Evolutionary conservation across 225 moss, liverwort and hornwort species (phyloP).

Genomic region (Sphagnum tenellum): DNA sequence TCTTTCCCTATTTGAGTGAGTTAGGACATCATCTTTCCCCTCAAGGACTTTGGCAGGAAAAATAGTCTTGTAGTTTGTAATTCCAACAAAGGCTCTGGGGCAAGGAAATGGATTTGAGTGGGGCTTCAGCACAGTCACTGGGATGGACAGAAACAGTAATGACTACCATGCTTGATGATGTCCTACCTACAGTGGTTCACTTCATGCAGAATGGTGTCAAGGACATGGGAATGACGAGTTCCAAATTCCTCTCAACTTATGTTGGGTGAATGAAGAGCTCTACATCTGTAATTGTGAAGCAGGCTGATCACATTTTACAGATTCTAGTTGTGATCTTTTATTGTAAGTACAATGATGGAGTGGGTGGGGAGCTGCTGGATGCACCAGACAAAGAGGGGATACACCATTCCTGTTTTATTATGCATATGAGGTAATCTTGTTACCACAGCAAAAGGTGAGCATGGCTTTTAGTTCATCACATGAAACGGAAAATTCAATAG

Average conservation of each 20-base stretch:
- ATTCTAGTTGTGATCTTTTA: slow-evolving; percentile 78
- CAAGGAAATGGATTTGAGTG: slow-evolving; percentile 67
- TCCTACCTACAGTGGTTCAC: slow-evolving; percentile 86
- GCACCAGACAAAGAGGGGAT: slow-evolving; percentile 68
- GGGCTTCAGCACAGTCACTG: slow-evolving; percentile 44
- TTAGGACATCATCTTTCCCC: no score
- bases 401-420: slow-evolving; percentile 49
- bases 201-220: slow-evolving; percentile 91
- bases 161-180: slow-evolving; percentile 79
- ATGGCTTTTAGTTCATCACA: no score
- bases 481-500: no score
- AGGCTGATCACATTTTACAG: slow-evolving; percentile 64
- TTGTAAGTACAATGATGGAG: slow-evolving; percentile 74
- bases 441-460: not conserved
- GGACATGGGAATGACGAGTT: slow-evolving; percentile 83
- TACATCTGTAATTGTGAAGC: slow-evolving; percentile 45
- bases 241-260: slow-evolving; percentile 79
- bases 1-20: no score
- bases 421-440: slow-evolving; percentile 57
- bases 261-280: slow-evolving; percentile 75
- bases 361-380: slow-evolving; percentile 45
- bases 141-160: slow-evolving; percentile 45
- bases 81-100: slow-evolving; percentile 86
- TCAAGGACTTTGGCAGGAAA: no score
- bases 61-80: slow-evolving; percentile 5